Conservation (phyloP, 2,329 filamentous ascomycete species). For the Sarocladium strictum region DNA sequence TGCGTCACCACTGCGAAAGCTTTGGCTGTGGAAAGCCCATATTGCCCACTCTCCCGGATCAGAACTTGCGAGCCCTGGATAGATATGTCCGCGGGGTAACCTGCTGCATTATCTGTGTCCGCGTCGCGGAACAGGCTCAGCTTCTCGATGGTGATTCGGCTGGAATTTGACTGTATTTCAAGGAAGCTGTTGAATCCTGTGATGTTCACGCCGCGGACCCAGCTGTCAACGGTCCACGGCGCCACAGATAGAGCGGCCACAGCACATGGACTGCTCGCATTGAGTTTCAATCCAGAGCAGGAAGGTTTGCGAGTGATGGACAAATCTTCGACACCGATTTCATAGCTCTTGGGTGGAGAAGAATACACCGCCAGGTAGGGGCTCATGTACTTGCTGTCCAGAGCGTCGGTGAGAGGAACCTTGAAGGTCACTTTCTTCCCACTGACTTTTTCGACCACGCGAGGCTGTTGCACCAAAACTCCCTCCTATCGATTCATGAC, state of each 20-base stretch:
- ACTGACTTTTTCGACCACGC: not conserved
- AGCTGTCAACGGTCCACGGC: not conserved
- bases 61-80: not conserved
- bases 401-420: not conserved
- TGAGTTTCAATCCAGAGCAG: not conserved
- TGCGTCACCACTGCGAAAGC: not conserved
- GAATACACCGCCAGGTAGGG: not conserved
- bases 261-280: not conserved
- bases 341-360: not conserved
- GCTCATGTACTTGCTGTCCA: not conserved
- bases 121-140: constrained; percentile 2
- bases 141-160: not conserved
- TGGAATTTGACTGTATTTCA: not conserved
- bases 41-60: not conserved
- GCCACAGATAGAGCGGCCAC: not conserved
- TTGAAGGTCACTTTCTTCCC: not conserved
- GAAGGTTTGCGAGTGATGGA: not conserved
- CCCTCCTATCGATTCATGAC: not conserved
- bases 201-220: not conserved
- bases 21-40: not conserved
- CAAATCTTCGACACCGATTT: not conserved
- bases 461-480: not conserved
- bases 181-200: not conserved
- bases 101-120: not conserved
- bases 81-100: not conserved